These are phyloP conservation scores for Rubia balearica DNA, from an alignment of 305 asterid species.

Conservation along the genomic window DNA sequence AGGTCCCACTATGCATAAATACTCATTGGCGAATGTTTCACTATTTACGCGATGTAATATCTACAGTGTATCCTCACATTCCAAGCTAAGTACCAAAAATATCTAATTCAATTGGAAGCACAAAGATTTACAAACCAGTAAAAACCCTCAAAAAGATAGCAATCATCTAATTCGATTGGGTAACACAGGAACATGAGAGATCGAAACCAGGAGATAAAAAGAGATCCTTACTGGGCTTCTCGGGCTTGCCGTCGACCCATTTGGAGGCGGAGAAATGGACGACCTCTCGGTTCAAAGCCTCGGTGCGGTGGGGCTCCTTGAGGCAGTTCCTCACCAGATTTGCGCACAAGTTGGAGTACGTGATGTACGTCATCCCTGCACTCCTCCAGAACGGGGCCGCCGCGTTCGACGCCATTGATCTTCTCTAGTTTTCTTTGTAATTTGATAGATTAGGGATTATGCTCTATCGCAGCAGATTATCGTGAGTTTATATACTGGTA, in stretches of 20 bases:
- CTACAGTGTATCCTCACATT: not conserved
- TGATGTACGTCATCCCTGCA: slow-evolving; percentile 67
- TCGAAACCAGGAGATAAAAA: not conserved
- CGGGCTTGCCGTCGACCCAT: slow-evolving; percentile 77
- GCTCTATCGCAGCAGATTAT: not conserved
- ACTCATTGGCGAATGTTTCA: not conserved
- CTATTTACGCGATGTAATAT: not conserved
- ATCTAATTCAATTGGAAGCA: not conserved
- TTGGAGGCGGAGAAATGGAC: slow-evolving; percentile 71
- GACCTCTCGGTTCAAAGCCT: slow-evolving; percentile 71
- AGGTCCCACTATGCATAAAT: not conserved
- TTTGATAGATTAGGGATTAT: not conserved
- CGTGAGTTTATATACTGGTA: not conserved
- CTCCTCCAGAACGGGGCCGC: slow-evolving; percentile 85
- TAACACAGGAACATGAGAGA: not conserved
- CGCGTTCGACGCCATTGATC: slow-evolving; percentile 61
- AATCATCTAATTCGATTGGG: not conserved
- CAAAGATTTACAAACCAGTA: not conserved
- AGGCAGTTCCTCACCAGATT: slow-evolving; percentile 81
- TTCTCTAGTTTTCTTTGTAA: not conserved
- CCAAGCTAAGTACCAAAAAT: not conserved
- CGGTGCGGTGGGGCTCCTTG: slow-evolving; percentile 70
- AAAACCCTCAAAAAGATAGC: not conserved
- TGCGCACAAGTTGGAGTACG: slow-evolving; percentile 51
- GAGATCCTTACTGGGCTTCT: slow-evolving; percentile 51